phyloP scores from a whole-genome alignment of 2,329 filamentous ascomycete genomes.

The Blastomyces emzantsi region DNA sequence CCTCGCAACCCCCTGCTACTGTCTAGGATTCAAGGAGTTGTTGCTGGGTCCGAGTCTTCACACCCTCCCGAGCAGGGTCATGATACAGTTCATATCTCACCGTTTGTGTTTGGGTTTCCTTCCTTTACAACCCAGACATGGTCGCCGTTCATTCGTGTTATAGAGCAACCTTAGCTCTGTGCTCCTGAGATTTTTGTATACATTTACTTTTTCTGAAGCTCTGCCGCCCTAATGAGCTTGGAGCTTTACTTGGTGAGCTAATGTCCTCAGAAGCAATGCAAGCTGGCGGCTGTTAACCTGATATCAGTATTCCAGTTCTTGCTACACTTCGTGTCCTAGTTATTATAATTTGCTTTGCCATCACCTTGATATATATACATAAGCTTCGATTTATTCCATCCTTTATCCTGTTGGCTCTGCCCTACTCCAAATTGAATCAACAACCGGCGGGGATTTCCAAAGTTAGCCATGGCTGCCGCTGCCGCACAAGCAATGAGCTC shows the following conservation, averaged over 20 bases:
- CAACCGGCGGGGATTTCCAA: background rate
- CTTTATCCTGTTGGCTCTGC: background rate
- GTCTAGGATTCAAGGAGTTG: background rate
- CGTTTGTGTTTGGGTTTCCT: constrained; percentile 7
- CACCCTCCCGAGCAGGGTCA: constrained; percentile 1
- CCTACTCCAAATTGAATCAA: background rate
- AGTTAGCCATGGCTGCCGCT: background rate
- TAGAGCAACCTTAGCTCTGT: constrained; percentile 5
- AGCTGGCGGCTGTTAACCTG: background rate
- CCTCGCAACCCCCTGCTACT: background rate
- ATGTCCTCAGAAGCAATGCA: background rate
- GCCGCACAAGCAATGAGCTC: background rate
- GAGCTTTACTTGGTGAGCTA: background rate
- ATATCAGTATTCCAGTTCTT: background rate
- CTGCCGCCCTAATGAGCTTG: background rate
- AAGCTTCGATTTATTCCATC: background rate
- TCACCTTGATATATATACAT: background rate
- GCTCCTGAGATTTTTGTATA: background rate
- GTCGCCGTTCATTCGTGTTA: background rate
- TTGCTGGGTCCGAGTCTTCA: background rate
- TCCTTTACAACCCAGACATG: constrained; percentile 7
- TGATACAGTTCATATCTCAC: background rate
- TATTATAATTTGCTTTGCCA: background rate
- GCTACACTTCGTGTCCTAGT: background rate
- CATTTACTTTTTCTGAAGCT: background rate